Percentiles rank a stretch among this genome's conserved stretches.
These are phyloP conservation scores for Cicer yamashitae DNA, from an alignment of 306 rosid genomes.

Conservation along the genomic window DNA sequence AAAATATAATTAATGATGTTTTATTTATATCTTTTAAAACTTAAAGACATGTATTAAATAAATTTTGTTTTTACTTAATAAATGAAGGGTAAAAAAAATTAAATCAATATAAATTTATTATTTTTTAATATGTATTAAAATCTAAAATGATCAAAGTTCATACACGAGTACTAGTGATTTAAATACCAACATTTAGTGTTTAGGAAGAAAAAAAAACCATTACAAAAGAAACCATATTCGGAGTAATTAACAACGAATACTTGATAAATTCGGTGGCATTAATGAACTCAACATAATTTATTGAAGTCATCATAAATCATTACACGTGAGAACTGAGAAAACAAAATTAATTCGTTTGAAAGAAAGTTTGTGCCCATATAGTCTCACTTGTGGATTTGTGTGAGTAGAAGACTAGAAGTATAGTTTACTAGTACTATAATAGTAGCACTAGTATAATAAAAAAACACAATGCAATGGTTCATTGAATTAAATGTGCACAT, in stretches of 20 bases:
- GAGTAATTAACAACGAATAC: background rate
- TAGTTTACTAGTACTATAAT: too few relatives aligned
- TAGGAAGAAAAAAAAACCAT: too few relatives aligned
- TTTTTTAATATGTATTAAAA: too few relatives aligned
- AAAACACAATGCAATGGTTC: background rate
- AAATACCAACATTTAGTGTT: too few relatives aligned
- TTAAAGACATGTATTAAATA: too few relatives aligned
- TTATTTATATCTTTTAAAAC: too few relatives aligned
- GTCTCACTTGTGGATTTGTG: background rate
- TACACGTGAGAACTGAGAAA: constrained; percentile 6
- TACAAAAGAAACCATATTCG: background rate
- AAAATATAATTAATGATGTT: too few relatives aligned
- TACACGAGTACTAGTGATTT: too few relatives aligned
- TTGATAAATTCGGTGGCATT: background rate
- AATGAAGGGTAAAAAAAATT: too few relatives aligned
- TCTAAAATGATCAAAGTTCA: too few relatives aligned
- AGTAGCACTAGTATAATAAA: background rate
- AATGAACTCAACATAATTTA: background rate
- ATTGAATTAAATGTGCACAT: constrained; percentile 22
- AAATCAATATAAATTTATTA: too few relatives aligned
- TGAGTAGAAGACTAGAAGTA: background rate
- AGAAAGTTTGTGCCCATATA: background rate
- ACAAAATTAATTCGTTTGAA: background rate
- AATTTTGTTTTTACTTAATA: too few relatives aligned
- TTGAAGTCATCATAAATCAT: background rate